Base-by-base conservation (phyloP, 805 yeast species). In the Wickerhamiella brachini region DNA sequence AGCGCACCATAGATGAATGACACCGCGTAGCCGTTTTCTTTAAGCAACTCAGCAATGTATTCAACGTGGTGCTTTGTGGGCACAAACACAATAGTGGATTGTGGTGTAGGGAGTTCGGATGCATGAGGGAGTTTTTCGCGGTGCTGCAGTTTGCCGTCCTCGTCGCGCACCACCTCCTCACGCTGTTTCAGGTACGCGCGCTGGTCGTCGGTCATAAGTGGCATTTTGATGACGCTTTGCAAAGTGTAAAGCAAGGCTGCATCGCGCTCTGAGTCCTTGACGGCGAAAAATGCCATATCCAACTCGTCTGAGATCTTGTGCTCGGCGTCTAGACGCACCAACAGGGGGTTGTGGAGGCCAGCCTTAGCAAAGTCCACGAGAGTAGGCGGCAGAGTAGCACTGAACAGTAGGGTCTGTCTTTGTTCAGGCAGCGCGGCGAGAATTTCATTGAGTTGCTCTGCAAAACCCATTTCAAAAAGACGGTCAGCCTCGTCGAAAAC, bases 41-140 rank as follows among this genome's bases (percentile, higher is more conserved):
- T 79, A 53, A 93, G 70, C 53, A 93, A 64, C 2, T 71, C 72
- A 3, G 90, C 73, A 48, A 93, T 74, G 64, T 87, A 94, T 68
- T 93, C 99, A 21, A 93, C 98, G 68, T 93, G 98, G 69, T 93
- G 98, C 68, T 88, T 84, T 0, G 99, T 93, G 46, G 97, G 98
- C 7, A 87, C 97, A 60, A 93, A 93, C 2, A 93, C 76, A 58
- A 93, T 88, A 1, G 98, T 93, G 3, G 97, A 86, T 55, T 78
- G 71, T 53, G 80, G 80, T 2, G 95, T 82, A 1, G 97, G 96
- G 54, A 90, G 68, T 52, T 81, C 89, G 59, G 81, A 83, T 0
- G 95, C 95, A 1, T 81, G 77, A 6, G 95, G 90, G 45, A 82
- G 69, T 57, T 79, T 75, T 53, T 74, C 78, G 56, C 77, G 78